Conservation (phyloP, 2,329 filamentous ascomycete species). For the Venturia oleaginea region DNA sequence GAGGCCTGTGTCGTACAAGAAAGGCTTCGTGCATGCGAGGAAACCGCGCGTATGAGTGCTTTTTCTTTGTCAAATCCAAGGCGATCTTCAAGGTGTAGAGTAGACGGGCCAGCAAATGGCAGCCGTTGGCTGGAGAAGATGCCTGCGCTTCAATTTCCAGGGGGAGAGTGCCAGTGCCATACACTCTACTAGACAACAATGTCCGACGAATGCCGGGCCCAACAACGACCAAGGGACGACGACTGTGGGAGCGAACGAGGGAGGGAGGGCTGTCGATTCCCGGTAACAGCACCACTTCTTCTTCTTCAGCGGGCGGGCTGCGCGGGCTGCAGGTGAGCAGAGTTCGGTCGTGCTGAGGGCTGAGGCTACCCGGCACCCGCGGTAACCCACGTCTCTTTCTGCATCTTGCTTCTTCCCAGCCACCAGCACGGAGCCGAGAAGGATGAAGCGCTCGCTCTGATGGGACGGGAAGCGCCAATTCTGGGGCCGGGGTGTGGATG, state of each 20-base stretch:
- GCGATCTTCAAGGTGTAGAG: neutral
- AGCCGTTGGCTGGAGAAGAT: neutral
- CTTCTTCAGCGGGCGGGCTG: neutral
- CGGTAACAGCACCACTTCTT: neutral
- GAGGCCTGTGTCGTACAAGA: slow-evolving; percentile 1
- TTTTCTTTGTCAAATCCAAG: neutral
- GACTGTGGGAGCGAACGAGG: too few species aligned
- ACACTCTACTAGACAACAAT: neutral
- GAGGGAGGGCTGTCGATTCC: neutral
- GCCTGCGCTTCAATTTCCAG: neutral
- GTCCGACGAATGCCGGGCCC: neutral
- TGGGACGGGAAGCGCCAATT: too few species aligned
- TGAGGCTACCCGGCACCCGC: neutral
- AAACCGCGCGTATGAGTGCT: slow-evolving; percentile 3
- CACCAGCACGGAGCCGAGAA: neutral
- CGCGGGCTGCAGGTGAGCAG: too few species aligned
- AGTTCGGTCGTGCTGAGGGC: too few species aligned
- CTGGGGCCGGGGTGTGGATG: too few species aligned
- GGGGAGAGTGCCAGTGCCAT: neutral
- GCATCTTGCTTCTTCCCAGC: neutral
- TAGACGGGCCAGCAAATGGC: neutral
- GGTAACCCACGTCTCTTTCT: too few species aligned
- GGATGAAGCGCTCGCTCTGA: neutral
- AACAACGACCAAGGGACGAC: neutral
- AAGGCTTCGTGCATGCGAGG: neutral